Conservation (phyloP, 768 basidiomycete genomes). For the Tylopilus balloui region DNA sequence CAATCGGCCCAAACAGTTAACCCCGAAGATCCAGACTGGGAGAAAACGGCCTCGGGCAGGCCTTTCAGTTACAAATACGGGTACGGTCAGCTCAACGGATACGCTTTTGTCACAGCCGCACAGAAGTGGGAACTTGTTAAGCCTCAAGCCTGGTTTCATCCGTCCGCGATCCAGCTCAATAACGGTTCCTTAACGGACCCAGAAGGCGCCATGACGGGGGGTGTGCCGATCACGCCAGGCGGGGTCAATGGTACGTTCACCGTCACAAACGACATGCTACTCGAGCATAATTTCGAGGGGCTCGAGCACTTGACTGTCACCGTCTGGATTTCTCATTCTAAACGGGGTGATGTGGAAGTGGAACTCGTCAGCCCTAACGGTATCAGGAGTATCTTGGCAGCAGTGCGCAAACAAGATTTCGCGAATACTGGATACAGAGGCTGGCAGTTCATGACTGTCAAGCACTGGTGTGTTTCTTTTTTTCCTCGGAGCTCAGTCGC, state of each 20-base stretch:
- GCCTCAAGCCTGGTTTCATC: conserved; percentile 87
- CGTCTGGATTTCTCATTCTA: conserved; percentile 88
- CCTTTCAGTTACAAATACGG: conserved; percentile 91
- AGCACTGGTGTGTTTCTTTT: conserved; percentile 72
- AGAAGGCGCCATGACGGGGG: conserved; percentile 52
- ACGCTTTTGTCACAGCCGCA: conserved; percentile 74
- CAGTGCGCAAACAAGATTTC: conserved; percentile 60
- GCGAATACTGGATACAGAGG: conserved; percentile 74
- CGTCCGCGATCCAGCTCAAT: conserved; percentile 64
- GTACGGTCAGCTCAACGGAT: conserved; percentile 85
- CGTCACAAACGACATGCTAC: conserved; percentile 62
- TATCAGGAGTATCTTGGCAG: conserved; percentile 79
- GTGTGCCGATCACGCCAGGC: conserved; percentile 56
- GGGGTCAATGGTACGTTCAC: conserved; percentile 64
- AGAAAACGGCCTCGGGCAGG: conserved; percentile 52
- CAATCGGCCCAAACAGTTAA: conserved; percentile 75
- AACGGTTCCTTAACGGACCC: conserved; percentile 49
- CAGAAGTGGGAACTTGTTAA: conserved; percentile 83
- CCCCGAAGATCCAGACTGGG: conserved; percentile 91
- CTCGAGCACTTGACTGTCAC: conserved; percentile 91
- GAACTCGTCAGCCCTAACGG: conserved; percentile 83
- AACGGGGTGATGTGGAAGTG: conserved; percentile 91
- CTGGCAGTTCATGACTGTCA: conserved; percentile 98
- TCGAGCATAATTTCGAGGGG: conserved; percentile 72
- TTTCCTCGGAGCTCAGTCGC: conserved; percentile 1